These are phyloP conservation scores for Fusarium duplospermum DNA, from an alignment of 2,329 filamentous ascomycete species.

Conservation along the genomic window DNA sequence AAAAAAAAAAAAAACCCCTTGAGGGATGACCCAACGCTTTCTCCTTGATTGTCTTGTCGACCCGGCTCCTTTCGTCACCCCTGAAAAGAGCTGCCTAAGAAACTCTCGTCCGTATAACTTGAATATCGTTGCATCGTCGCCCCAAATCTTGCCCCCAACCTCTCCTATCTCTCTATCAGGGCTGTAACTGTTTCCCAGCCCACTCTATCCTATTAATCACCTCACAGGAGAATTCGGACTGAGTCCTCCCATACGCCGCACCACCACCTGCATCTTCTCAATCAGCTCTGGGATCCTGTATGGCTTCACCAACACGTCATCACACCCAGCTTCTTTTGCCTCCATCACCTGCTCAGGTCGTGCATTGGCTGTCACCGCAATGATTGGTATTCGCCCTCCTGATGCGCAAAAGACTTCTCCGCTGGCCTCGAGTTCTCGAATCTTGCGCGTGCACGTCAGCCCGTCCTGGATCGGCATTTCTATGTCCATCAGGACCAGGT, in stretches of 20 bases:
- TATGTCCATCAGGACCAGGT: conserved; percentile 79
- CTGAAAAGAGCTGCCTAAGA: neutral
- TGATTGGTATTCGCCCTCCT: conserved; percentile 68
- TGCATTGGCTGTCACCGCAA: conserved; percentile 76
- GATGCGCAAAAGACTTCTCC: conserved; percentile 60
- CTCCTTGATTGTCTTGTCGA: neutral
- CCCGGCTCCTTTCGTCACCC: neutral
- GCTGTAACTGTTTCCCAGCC: conserved; percentile 34
- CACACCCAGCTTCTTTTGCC: conserved; percentile 64
- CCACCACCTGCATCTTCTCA: conserved; percentile 67
- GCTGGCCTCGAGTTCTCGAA: conserved; percentile 69
- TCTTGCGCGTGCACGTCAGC: conserved; percentile 71
- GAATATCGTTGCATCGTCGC: neutral
- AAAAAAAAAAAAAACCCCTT: neutral
- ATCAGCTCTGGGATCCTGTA: conserved; percentile 73
- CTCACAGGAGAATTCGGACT: conserved; percentile 45
- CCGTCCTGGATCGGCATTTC: conserved; percentile 83
- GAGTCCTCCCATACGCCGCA: conserved; percentile 48
- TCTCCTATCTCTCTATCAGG: neutral
- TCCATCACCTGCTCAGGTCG: conserved; percentile 69
- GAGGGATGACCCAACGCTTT: neutral
- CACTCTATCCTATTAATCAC: conserved; percentile 18
- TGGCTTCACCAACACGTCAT: conserved; percentile 79
- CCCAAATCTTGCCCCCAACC: neutral
- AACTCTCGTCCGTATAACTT: neutral